Conservation (phyloP, 2,329 filamentous ascomycete species). For the Coleophoma cylindrospora region DNA sequence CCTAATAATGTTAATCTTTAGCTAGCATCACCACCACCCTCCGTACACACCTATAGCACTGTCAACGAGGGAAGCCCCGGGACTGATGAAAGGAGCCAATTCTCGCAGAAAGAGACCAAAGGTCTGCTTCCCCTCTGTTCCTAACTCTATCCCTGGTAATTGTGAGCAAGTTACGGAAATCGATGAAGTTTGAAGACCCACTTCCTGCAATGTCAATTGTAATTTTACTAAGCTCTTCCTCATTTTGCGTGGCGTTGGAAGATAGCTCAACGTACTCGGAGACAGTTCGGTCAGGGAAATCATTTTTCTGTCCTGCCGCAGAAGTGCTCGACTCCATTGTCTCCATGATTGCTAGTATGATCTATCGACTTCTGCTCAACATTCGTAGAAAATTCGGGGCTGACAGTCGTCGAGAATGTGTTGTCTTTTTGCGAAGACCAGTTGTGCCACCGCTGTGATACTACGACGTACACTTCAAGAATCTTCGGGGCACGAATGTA, state of each 20-base stretch:
- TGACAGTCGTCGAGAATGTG: no score
- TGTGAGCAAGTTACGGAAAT: no score
- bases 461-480: no score
- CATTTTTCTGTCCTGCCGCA: no score
- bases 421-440: no score
- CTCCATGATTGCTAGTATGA: no score
- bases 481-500: no score
- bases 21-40: background rate
- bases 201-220: background rate
- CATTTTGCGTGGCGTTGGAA: background rate
- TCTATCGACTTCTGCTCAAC: no score
- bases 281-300: background rate
- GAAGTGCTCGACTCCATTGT: no score
- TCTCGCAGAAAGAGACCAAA: background rate
- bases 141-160: background rate
- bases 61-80: background rate
- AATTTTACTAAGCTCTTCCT: background rate
- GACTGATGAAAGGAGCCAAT: background rate
- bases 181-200: background rate
- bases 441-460: no score
- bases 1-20: background rate
- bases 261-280: background rate
- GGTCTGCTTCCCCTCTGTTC: background rate
- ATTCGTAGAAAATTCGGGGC: no score
- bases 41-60: background rate